Conservation (phyloP, 805 yeast genomes). For the Saccharomycopsis sp. region DNA sequence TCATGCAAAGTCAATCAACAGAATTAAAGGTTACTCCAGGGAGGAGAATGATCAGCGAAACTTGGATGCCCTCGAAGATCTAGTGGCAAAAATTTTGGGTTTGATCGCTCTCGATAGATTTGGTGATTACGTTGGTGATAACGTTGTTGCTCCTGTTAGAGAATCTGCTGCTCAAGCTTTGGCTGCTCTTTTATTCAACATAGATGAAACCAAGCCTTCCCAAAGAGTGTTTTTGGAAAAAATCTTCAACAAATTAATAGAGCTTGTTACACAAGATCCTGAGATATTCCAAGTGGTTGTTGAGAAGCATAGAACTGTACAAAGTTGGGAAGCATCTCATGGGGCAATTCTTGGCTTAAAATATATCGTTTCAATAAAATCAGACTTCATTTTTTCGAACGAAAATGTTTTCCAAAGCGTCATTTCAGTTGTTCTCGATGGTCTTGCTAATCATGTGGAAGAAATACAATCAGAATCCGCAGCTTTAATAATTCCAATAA, state of each 20-base stretch:
- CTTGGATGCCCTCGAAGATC: conserved; percentile 68
- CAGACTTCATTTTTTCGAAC: conserved; percentile 59
- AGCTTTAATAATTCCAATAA: conserved; percentile 72
- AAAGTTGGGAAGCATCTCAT: conserved; percentile 94
- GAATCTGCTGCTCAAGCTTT: conserved; percentile 94
- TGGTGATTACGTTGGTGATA: conserved; percentile 95
- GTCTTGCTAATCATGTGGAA: conserved; percentile 72
- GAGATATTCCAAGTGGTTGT: conserved; percentile 28
- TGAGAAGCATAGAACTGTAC: conserved; percentile 33
- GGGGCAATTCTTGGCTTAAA: conserved; percentile 94
- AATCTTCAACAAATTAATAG: conserved; percentile 57
- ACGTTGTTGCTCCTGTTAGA: conserved; percentile 96
- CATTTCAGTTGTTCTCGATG: conserved; percentile 78
- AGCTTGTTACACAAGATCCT: conserved; percentile 58
- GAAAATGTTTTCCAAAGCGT: conserved; percentile 56
- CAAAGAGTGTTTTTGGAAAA: conserved; percentile 39
- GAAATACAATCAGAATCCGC: conserved; percentile 98
- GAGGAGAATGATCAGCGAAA: conserved; percentile 62
- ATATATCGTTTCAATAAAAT: conserved; percentile 83
- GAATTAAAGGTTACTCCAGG: conserved; percentile 53
- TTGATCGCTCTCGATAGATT: conserved; percentile 88
- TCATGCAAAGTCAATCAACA: conserved; percentile 82
- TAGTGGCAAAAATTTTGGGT: conserved; percentile 76
- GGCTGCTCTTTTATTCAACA: conserved; percentile 78
- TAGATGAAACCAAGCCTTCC: conserved; percentile 36